Evolutionary conservation across 148 eudicot genomes (phyloP), one percentile per base, ranked within the genome.

Genomic region (Agrostemma githago): DNA sequence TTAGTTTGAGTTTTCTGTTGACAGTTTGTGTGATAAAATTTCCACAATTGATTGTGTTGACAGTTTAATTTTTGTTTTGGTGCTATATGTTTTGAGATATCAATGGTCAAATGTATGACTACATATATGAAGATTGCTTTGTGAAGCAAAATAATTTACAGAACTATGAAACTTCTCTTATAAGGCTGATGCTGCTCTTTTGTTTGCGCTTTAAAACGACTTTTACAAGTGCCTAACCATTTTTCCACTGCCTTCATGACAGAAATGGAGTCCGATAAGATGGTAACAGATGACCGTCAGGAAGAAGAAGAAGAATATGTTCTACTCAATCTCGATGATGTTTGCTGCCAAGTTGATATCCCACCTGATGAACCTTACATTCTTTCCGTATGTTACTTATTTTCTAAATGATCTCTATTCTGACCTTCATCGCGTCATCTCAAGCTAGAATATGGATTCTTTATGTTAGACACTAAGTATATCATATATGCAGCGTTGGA

Each of bases 311-410:
- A 85, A 60, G 92, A 88, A 68, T 87, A 79, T 76, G 86, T 92
- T 46, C 63, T 92, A 80, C 84, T 90, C 21, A 87, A 92, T 77
- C 82, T 92, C 46, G 85, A 84, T 75, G 74, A 69, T 37, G 82
- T 90, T 79, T 76, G 82, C 73, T 80, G 79, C 41, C 78, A 82
- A 72, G 73, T 88, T 40, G 77, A 84, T 72, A 81, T 90, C 64
- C 85, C 87, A 40, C 89, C 90, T 41, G 86, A 83, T 79, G 88
- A 90, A 40, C 92, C 96, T 21, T 92, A 90, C 69, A 78, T 76
- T 71, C 76, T 90, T 21, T 90, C 98, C 34, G 98, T 92, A 86
- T 21, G 87, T 89, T 68, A 40, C 34, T 37, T 77, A 15, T 66
- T 53, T 5, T 20, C 53, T 66, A 41, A 16, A 42, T 67, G 54